Evolutionary conservation across 1,139 yeast species (phyloP).

Genomic region (Candida sp.): DNA sequence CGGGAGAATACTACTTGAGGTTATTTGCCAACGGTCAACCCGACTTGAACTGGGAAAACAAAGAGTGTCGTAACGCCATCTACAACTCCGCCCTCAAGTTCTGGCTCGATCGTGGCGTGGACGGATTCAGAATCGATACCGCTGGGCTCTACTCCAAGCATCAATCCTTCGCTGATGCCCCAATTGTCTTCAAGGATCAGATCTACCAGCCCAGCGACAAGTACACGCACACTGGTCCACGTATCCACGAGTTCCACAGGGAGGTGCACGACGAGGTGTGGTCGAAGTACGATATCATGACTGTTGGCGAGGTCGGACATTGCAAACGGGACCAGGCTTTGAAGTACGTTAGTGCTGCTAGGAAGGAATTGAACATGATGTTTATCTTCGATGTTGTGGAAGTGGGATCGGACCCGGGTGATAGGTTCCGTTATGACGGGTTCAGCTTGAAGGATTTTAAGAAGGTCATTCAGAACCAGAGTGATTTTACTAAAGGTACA

Average conservation of each 20-base stretch:
- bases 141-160: slow-evolving; percentile 58
- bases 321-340: slow-evolving; percentile 45
- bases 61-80: slow-evolving; percentile 53
- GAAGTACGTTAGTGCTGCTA: slow-evolving; percentile 52
- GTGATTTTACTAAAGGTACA: slow-evolving; percentile 46
- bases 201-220: slow-evolving; percentile 42
- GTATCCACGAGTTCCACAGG: slow-evolving; percentile 60
- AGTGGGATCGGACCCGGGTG: slow-evolving; percentile 39
- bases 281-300: slow-evolving; percentile 54
- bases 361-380: slow-evolving; percentile 55
- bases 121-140: slow-evolving; percentile 62
- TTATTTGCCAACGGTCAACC: slow-evolving; percentile 59
- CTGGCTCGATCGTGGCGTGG: slow-evolving; percentile 62
- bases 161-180: slow-evolving; percentile 52
- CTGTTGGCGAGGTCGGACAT: slow-evolving; percentile 60
- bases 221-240: slow-evolving; percentile 48
- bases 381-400: slow-evolving; percentile 53
- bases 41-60: slow-evolving; percentile 65
- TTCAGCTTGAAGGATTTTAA: slow-evolving; percentile 48
- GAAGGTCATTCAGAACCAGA: slow-evolving; percentile 36
- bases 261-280: slow-evolving; percentile 52
- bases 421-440: slow-evolving; percentile 36
- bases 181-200: slow-evolving; percentile 43
- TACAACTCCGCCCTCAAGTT: slow-evolving; percentile 51
- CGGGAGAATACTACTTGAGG: slow-evolving; percentile 57